A percentile compares a stretch with the other conserved stretches of the same genome.
These are phyloP conservation scores for Vitis hybrid DNA, from an alignment of 177 flowering plant genomes.

Conservation along the genomic window DNA sequence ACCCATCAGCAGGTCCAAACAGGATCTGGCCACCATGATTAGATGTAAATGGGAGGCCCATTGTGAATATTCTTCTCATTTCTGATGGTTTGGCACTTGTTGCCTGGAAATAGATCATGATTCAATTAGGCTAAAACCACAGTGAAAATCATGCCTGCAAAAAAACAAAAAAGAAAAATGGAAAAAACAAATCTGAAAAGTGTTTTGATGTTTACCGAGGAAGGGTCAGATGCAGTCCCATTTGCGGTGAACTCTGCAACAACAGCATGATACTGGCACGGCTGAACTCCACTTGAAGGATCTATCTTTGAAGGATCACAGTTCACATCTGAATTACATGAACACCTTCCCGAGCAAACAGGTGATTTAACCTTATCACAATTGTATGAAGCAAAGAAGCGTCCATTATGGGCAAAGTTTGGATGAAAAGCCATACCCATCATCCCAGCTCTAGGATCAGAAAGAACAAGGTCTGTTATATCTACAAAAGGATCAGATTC, in stretches of 20 bases:
- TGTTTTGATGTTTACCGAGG: slow-evolving; percentile 28
- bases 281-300: slow-evolving; percentile 22
- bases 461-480: slow-evolving; percentile 47
- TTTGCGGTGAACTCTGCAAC: slow-evolving; percentile 51
- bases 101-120: slow-evolving; percentile 24
- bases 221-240: slow-evolving; percentile 39
- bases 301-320: slow-evolving; percentile 53
- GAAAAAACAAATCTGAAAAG: neutral
- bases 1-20: slow-evolving; percentile 58
- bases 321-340: slow-evolving; percentile 46
- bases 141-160: neutral
- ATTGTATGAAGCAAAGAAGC: slow-evolving; percentile 57
- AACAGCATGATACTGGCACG: slow-evolving; percentile 41
- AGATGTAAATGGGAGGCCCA: slow-evolving; percentile 49
- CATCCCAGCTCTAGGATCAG: slow-evolving; percentile 45
- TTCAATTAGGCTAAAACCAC: too few relatives aligned
- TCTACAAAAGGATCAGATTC: slow-evolving; percentile 52
- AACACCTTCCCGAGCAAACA: slow-evolving; percentile 48
- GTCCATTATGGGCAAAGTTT: slow-evolving; percentile 39
- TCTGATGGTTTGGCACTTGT: slow-evolving; percentile 35
- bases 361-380: slow-evolving; percentile 51
- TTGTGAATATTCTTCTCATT: slow-evolving; percentile 55
- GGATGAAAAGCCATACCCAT: slow-evolving; percentile 69
- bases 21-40: slow-evolving; percentile 62
- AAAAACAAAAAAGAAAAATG: neutral